Conservation (phyloP, 805 yeast genomes). For the Cyberlindnera bimundalis region DNA sequence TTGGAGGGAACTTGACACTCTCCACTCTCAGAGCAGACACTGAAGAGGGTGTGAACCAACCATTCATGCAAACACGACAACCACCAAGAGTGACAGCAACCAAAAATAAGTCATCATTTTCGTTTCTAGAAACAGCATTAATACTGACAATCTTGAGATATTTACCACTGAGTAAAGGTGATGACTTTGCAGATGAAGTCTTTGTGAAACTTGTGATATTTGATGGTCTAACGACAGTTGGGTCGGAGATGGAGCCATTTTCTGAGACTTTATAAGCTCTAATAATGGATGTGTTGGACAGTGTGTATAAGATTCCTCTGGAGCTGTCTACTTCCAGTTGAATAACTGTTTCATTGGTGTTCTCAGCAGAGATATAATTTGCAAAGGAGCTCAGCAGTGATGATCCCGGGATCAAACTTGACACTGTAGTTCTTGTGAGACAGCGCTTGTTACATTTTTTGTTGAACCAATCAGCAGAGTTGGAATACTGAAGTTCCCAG, state of each 20-base stretch:
- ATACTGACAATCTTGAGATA: constrained; percentile 59
- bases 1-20: constrained; percentile 66
- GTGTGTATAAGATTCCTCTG: constrained; percentile 72
- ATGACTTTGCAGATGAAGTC: constrained; percentile 44
- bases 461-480: constrained; percentile 81
- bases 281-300: constrained; percentile 78
- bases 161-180: constrained; percentile 54
- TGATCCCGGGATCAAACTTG: constrained; percentile 46
- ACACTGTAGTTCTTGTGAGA: constrained; percentile 62
- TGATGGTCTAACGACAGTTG: constrained; percentile 34
- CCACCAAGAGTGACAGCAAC: constrained; percentile 82
- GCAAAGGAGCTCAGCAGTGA: constrained; percentile 34
- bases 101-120: constrained; percentile 65
- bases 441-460: constrained; percentile 82
- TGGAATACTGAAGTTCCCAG: constrained; percentile 85
- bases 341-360: constrained; percentile 50
- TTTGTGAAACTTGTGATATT: constrained; percentile 38
- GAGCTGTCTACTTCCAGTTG: constrained; percentile 74
- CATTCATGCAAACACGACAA: constrained; percentile 63
- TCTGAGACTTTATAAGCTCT: constrained; percentile 65
- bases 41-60: constrained; percentile 33
- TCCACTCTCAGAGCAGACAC: constrained; percentile 41
- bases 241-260: constrained; percentile 40
- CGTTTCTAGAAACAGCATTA: constrained; percentile 56
- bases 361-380: constrained; percentile 26